Evolutionary conservation across 1,284 basidiomycete genomes (phyloP), one percentile per base, ranked within the genome.

Genomic region (Mycosarcoma mackinlayi): DNA sequence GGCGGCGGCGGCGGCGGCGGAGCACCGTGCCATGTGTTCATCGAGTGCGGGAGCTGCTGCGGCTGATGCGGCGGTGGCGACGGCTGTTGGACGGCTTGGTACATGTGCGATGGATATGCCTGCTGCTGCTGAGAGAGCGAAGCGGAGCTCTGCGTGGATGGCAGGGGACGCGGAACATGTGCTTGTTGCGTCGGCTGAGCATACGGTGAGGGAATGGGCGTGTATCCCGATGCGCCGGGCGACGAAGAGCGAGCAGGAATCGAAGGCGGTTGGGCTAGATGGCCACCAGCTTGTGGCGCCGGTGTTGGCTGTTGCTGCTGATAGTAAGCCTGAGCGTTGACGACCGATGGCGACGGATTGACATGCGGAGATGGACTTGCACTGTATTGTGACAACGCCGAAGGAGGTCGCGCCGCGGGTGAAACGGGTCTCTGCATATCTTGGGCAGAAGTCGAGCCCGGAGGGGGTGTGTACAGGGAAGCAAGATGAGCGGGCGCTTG

Each of bases 321-420:
- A 25, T 71, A 71, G 55, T 58, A 71, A 1, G 63, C 19, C 35
- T 74, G 72, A 6, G 68, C 72, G 40, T 72, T 72, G 34, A 74
- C 60, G 11, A 71, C 63, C 5, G 68, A 71, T 3, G 63, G 60
- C 6, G 72, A 44, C 13, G 59, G 27, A n/a, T 23, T 27, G 9
- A 45, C 25, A 23, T 48, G 49, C 1, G 45, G 44, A 18, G 65
- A 56, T 8, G 66, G 56, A 25, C 57, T 60, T 6, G 52, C 57
- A 27, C 60, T 49, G 33, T 63, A 69, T 24, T 69, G 59, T 13
- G 66, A 64, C 0, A 69, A 42, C 28, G 60, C 55, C 8, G 66
- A 69, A 3, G 52, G 19, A 9, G 67, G 67, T 28, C 60, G 40
- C 28, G 55, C 55, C 4, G 56, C 67, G 5, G 67, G 67, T 24